phyloP scores from a whole-genome alignment of 768 basidiomycete genomes.

The Boletus fagicola region DNA sequence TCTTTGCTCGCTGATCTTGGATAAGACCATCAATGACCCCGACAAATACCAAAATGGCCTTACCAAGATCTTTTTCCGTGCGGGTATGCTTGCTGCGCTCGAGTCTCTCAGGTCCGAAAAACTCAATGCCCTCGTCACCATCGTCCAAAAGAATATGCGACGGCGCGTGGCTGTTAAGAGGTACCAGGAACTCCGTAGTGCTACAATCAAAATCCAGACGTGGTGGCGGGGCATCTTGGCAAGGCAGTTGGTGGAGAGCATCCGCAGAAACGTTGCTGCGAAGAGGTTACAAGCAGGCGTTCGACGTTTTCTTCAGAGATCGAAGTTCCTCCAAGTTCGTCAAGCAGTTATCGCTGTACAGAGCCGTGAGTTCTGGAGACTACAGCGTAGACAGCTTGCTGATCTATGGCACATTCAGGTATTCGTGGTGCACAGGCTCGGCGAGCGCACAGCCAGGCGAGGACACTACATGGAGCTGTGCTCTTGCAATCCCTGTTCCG shows the following conservation, averaged over 20 bases:
- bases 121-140: conserved; percentile 87
- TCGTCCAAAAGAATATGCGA: conserved; percentile 97
- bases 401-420: conserved; percentile 40
- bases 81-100: conserved; percentile 95
- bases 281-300: conserved; percentile 70
- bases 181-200: conserved; percentile 66
- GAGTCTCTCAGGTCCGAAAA: conserved; percentile 87
- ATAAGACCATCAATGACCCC: conserved; percentile 83
- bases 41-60: conserved; percentile 98
- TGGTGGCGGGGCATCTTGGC: conserved; percentile 93
- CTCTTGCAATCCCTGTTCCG: conserved; percentile 81
- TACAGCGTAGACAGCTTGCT: conserved; percentile 2
- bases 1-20: conserved; percentile 82
- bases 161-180: conserved; percentile 79
- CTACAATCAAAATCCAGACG: conserved; percentile 85
- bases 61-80: conserved; percentile 99
- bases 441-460: conserved; percentile 52
- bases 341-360: conserved; percentile 72
- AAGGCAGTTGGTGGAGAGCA: conserved; percentile 60
- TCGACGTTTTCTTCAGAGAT: conserved; percentile 73
- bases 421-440: conserved; percentile 76
- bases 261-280: conserved; percentile 75
- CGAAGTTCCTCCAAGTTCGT: conserved; percentile 60
- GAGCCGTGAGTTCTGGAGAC: conserved; percentile 60
- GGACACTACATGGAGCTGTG: conserved; percentile 60